Evolutionary conservation across 176 grass and related monocot species (phyloP), one percentile per base, ranked within the genome.

Genomic region (Echinochloa phyllopogon): DNA sequence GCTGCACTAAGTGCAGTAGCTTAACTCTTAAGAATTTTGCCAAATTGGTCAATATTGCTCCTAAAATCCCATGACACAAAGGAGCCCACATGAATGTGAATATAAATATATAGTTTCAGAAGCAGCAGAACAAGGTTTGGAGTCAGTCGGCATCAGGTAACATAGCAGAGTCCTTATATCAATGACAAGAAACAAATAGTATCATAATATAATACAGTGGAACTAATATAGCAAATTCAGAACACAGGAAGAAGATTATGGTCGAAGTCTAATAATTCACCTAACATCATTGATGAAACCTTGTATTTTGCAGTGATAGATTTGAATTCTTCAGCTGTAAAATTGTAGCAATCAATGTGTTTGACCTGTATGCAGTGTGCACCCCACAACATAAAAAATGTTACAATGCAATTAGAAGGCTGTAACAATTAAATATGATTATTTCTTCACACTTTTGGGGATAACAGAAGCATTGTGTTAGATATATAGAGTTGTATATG

Each of bases 241-340:
- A 10, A 18, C 42, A 57, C 13, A 75, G 1, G 13, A 51, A 63
- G 20, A 41, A 44, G 16, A 70, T 12, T 44, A 75, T 43, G 16
- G 47, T 42, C 63, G 29, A 74, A 58, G 50, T 8, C 16, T 77
- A 55, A 77, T 65, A 51, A 44, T 56, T 80, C 89, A 97, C 94
- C 91, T 82, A 61, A 78, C 89, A 97, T 90, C 91, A 97, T 94
- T 81, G 94, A 90, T 8, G 89, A 82, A 75, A 97, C 82, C 83
- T 86, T 91, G 72, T 94, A 97, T 78, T 86, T 90, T 77, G 91
- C 52, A n/a, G 91, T 91, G 40, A 91, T 83, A 85, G 87, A 92
- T 85, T 97, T 92, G 41, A 97, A 88, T 74, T 97, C 89, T 45
- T 89, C 87, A 84, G 85, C 65, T 20, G 57, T 92, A 45, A 86